Conservation (phyloP, 306 rosid species). For the Castanea crenata region DNA sequence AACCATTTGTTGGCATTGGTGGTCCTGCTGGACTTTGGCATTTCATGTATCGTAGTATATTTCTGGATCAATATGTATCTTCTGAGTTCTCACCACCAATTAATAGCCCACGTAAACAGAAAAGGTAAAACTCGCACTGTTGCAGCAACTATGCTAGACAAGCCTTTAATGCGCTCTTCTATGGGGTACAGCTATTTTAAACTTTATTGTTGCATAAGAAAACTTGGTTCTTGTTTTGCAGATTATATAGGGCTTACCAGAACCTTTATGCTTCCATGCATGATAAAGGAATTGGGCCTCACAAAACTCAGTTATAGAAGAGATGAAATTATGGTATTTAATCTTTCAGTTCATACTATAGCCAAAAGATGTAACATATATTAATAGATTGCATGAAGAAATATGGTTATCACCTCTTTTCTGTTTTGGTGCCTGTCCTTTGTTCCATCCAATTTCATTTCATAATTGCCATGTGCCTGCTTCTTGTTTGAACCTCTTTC, state of each 20-base stretch:
- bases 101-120: constrained; percentile 67
- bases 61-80: constrained; percentile 85
- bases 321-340: constrained; percentile 83
- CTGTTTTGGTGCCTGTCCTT: background rate
- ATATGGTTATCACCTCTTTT: background rate
- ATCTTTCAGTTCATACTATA: constrained; percentile 16
- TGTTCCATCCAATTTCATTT: background rate
- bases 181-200: background rate
- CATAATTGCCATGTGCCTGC: background rate
- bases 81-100: constrained; percentile 85
- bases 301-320: constrained; percentile 93
- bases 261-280: constrained; percentile 87
- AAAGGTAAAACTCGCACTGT: constrained; percentile 48
- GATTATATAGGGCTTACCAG: constrained; percentile 85
- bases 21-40: constrained; percentile 94
- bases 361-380: constrained; percentile 11
- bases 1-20: constrained; percentile 52
- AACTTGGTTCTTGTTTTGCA: constrained; percentile 41
- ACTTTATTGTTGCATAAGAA: constrained; percentile 10
- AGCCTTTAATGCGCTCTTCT: constrained; percentile 11
- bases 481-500: background rate
- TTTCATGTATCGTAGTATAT: constrained; percentile 90
- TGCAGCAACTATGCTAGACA: background rate
- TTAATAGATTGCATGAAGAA: constrained; percentile 3
- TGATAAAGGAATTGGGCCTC: constrained; percentile 78